Conservation (phyloP, 1,284 basidiomycete species). For the Neotropicomus parvogracilis region DNA sequence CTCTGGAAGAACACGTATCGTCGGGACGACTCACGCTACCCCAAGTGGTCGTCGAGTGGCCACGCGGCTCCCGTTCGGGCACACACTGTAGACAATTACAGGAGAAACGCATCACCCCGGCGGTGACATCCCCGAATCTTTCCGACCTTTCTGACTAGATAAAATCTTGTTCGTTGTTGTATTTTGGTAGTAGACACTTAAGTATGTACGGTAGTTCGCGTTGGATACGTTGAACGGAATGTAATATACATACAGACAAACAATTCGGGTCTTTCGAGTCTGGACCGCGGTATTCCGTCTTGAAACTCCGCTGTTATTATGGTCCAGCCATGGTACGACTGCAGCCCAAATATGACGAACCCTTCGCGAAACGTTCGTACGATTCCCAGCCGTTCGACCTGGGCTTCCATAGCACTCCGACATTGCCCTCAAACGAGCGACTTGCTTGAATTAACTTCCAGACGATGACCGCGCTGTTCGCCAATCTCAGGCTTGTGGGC, state of each 20-base stretch:
- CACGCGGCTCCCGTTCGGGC: slow-evolving; percentile 36
- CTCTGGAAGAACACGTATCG: slow-evolving; percentile 24
- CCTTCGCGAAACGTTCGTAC: slow-evolving; percentile 7
- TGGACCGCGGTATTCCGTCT: slow-evolving; percentile 1
- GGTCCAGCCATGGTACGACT: slow-evolving; percentile 4
- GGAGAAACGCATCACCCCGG: slow-evolving; percentile 45
- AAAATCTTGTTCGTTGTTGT: neutral
- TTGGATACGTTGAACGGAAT: slow-evolving; percentile 11
- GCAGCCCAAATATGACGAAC: slow-evolving; percentile 16
- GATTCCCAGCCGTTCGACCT: slow-evolving; percentile 18
- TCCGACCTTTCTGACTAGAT: slow-evolving; percentile 13
- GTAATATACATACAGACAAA: slow-evolving; percentile 13
- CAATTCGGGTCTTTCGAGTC: too few species aligned
- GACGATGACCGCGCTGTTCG: slow-evolving; percentile 56
- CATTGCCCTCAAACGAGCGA: slow-evolving; percentile 28
- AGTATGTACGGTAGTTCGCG: slow-evolving; percentile 14
- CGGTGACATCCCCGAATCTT: slow-evolving; percentile 33
- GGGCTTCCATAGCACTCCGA: slow-evolving; percentile 1
- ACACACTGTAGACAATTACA: slow-evolving; percentile 37
- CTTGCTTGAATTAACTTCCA: neutral
- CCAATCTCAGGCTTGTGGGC: slow-evolving; percentile 47
- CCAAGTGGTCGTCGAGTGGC: slow-evolving; percentile 29
- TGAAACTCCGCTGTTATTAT: slow-evolving; percentile 15
- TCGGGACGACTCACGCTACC: slow-evolving; percentile 25
- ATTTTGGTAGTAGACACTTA: slow-evolving; percentile 2